phyloP scores from a whole-genome alignment of 2,329 filamentous ascomycete genomes.

The Exophiala calicioides region DNA sequence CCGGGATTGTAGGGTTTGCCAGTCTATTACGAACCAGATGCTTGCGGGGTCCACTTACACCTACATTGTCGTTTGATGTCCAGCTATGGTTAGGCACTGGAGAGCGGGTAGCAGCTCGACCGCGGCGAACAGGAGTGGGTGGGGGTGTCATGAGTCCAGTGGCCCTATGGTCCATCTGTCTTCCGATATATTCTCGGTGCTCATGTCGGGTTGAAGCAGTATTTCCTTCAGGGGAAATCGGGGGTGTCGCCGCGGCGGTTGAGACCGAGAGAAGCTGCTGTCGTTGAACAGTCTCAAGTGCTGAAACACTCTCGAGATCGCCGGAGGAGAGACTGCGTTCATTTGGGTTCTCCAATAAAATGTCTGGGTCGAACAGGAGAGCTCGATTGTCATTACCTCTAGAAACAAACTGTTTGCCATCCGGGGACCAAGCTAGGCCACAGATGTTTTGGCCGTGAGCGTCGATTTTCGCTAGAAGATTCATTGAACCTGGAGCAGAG shows the following conservation, averaged over 20 bases:
- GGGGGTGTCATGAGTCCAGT: conserved; percentile 12
- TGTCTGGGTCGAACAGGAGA: conserved; percentile 72
- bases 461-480: conserved; percentile 71
- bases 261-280: neutral
- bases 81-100: neutral
- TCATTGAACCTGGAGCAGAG: conserved; percentile 62
- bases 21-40: conserved; percentile 21
- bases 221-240: conserved; percentile 11
- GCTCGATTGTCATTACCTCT: conserved; percentile 93
- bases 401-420: conserved; percentile 76
- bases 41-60: neutral
- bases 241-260: conserved; percentile 11
- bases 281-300: neutral
- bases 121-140: conserved; percentile 9
- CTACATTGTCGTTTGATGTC: neutral
- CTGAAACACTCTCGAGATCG: conserved; percentile 1
- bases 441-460: conserved; percentile 90
- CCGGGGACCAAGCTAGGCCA: conserved; percentile 81
- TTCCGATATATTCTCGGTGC: neutral
- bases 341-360: conserved; percentile 48
- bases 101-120: conserved; percentile 1
- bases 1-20: conserved; percentile 24
- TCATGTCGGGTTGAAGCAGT: neutral
- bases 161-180: neutral
- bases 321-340: conserved; percentile 7